Base-by-base conservation (phyloP, 2,329 filamentous ascomycete species). In the Calonectria honghensis region DNA sequence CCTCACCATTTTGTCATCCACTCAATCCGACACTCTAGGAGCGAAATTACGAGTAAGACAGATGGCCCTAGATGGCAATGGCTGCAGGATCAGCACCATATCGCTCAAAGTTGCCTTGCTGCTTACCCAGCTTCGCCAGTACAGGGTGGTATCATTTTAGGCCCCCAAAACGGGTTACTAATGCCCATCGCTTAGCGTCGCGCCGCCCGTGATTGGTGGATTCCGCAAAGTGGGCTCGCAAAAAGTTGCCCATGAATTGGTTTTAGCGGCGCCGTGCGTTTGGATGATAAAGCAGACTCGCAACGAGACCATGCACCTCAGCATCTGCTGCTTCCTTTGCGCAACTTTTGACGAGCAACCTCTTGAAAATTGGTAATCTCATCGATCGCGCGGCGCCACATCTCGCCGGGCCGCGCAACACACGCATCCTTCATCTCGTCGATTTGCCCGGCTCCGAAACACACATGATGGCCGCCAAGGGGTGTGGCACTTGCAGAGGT, bases 401-500 rank as follows among this genome's bases (percentile, higher is more conserved):
- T 63, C 57, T 39, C 6, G 0, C 57, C 57, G 32, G 16, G 37
- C n/a, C 45, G 13, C n/a, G 14, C 37, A 24, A 11, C 57, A 20
- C n/a, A 16, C 32, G 18, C 24, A 63, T 27, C 37, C 2, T 63
- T 1, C 13, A 63, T 41, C 37, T 63, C 35, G 29, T 31, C 18
- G 18, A 57, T n/a, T 41, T 35, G 14, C 14, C 20, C 57, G 18
- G 24, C 4, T 32, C 14, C n/a, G 35, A 27, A 10, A 11, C 11
- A 32, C 32, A 27, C 57, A 27, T 50, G 0, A 79, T 79, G 77
- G 29, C 51, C 0, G 67, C 59, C 1, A 13, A 18, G 3, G 77
- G 76, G 2, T 79, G 77, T 50, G 67, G 73, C 14, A 79, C 76
- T 1, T 79, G 77, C 27, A 70, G 70, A 72, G 66, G 77, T 78